Percentiles rank a stretch among this genome's conserved stretches.
phyloP scores from a whole-genome alignment of 2,329 filamentous ascomycete genomes.

The Colletotrichum euphorbiae region DNA sequence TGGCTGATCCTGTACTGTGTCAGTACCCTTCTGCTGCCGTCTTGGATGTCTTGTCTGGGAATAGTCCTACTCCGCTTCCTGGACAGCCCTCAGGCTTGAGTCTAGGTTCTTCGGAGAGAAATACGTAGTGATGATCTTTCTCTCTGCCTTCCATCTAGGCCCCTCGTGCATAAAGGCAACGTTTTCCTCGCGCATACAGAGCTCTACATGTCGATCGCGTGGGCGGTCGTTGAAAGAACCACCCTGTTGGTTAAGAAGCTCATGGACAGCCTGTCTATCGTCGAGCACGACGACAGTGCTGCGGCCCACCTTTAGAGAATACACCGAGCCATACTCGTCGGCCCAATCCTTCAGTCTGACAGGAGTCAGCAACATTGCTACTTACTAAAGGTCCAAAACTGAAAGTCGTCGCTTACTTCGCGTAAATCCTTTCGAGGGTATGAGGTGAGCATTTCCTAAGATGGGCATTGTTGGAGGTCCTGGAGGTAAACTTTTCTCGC shows the following conservation, averaged over 20 bases:
- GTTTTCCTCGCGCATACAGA: constrained; percentile 6
- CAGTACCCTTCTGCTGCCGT: background rate
- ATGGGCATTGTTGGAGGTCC: constrained; percentile 56
- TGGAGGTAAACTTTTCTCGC: constrained; percentile 27
- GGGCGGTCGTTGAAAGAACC: constrained; percentile 57
- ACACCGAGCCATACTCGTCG: constrained; percentile 55
- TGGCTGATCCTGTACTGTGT: background rate
- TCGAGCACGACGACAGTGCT: constrained; percentile 56
- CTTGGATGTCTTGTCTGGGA: too few species aligned
- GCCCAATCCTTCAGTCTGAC: constrained; percentile 57
- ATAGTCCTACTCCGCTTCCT: constrained; percentile 57
- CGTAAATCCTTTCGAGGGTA: constrained; percentile 27
- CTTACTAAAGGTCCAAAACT: background rate
- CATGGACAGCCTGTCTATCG: constrained; percentile 52
- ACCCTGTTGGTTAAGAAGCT: constrained; percentile 58
- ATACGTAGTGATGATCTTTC: constrained; percentile 58
- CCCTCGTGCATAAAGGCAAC: constrained; percentile 56
- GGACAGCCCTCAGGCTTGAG: constrained; percentile 54
- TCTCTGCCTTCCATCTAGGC: constrained; percentile 56
- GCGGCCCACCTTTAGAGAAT: constrained; percentile 55
- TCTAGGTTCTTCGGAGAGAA: constrained; percentile 59
- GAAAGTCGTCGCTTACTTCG: constrained; percentile 12
- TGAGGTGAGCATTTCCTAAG: constrained; percentile 53
- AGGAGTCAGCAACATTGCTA: background rate
- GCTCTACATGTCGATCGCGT: background rate